Evolutionary conservation across 2,329 filamentous ascomycete genomes (phyloP), one percentile per base, ranked within the genome.

Genomic region (Xylaria hypoxylon): DNA sequence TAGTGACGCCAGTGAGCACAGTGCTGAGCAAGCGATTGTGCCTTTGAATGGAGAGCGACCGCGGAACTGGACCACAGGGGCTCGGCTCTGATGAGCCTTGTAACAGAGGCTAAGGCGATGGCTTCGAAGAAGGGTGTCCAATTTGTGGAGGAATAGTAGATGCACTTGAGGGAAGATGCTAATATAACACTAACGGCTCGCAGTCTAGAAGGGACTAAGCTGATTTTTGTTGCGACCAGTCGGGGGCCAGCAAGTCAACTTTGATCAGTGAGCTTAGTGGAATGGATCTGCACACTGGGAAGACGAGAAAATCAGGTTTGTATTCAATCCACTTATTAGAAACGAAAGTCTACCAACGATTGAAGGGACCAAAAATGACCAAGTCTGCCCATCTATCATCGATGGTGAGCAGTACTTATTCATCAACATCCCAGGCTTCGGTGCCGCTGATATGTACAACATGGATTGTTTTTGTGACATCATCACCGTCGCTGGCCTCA

Each of bases 371-470:
- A 28, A 24, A n/a, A 42, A 44, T 15, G n/a, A 31, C 52, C 11
- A 56, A 42, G 38, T 56, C 24, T 56, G 52, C 35, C 52, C 52
- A 28, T 22, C 52, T 11, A 28, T 56, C 11, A 44, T 56, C 38
- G 35, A 56, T 19, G 52, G 38, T 10, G 52, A 56, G n/a, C 52
- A 56, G 17, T 56, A 56, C 38, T 28, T 56, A n/a, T 56, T 56
- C 52, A 56, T 56, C 24, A 35, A 56, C 19, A 56, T 35, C 28
- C 52, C 52, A 13, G 52, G 52, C 35, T 56, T 56, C n/a, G 52
- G 52, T 19, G 52, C 52, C 19, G 52, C 52, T 17, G 52, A 56
- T 19, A 56, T 56, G 22, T 19, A 42, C 38, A 35, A 56, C 24
- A 56, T 56, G 52, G 52, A 56, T 42, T 56, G 35, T 7, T 56